Conservation (phyloP, 768 basidiomycete species). For the Rhizopogon vulgaris region DNA sequence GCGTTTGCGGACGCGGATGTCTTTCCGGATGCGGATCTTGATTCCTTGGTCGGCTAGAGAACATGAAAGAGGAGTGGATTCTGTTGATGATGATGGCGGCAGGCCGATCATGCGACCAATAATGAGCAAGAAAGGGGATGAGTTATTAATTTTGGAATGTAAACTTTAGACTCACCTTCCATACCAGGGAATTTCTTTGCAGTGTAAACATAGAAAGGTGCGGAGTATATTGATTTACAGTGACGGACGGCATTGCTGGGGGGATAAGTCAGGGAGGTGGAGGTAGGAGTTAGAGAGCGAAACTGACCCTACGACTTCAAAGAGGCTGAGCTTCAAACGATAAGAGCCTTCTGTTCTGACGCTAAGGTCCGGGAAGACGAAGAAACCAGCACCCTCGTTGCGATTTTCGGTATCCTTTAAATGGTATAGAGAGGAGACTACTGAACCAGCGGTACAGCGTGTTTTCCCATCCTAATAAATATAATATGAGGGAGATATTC, state of each 20-base stretch:
- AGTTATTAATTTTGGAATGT: constrained; percentile 4
- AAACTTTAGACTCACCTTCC: constrained; percentile 56
- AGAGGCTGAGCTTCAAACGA: constrained; percentile 62
- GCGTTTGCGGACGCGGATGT: constrained; percentile 78
- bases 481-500: constrained; percentile 1
- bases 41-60: constrained; percentile 94
- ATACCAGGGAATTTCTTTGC: constrained; percentile 97
- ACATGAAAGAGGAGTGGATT: constrained; percentile 83
- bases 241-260: constrained; percentile 77
- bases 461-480: constrained; percentile 75
- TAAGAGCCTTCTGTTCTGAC: constrained; percentile 92
- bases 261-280: neutral
- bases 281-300: constrained; percentile 3
- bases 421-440: constrained; percentile 88
- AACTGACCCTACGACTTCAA: constrained; percentile 87
- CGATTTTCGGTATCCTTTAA: constrained; percentile 69
- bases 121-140: constrained; percentile 2
- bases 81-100: constrained; percentile 30
- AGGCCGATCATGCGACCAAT: constrained; percentile 1
- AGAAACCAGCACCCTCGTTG: constrained; percentile 79
- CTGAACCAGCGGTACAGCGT: constrained; percentile 84
- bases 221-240: constrained; percentile 85
- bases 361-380: constrained; percentile 93
- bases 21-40: constrained; percentile 91
- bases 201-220: constrained; percentile 90